Evolutionary conservation across 805 yeast genomes (phyloP).

Genomic region (Candida suzukii): DNA sequence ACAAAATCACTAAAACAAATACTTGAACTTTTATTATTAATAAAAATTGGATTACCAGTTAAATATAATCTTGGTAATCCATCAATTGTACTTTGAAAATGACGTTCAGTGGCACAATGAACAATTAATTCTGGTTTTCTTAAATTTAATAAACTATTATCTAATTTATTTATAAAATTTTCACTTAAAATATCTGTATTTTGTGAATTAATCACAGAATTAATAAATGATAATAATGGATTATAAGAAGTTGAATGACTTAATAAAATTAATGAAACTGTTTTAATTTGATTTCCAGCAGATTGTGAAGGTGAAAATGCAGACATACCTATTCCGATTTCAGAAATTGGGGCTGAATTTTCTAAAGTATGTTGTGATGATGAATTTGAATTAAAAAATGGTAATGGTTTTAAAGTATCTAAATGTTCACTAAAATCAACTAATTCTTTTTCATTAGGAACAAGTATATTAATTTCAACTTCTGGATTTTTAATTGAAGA

Average conservation of each 20-base stretch:
- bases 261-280: background rate
- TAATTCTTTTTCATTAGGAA: conserved; percentile 8
- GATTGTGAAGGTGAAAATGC: conserved; percentile 9
- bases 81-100: conserved; percentile 7
- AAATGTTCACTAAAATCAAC: conserved; percentile 7
- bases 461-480: conserved; percentile 12
- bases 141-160: too few relatives aligned
- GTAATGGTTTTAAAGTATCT: background rate
- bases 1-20: conserved; percentile 10
- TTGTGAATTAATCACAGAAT: too few relatives aligned
- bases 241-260: background rate
- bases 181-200: too few relatives aligned
- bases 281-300: background rate
- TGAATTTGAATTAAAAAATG: background rate
- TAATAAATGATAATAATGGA: background rate
- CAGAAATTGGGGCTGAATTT: conserved; percentile 1
- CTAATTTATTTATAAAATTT: too few relatives aligned
- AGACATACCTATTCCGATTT: background rate
- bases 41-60: conserved; percentile 7
- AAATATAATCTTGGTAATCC: conserved; percentile 14
- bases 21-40: conserved; percentile 2
- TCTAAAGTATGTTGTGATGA: background rate
- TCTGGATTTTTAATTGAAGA: background rate
- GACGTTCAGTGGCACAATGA: conserved; percentile 9
- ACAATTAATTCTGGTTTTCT: conserved; percentile 14